phyloP scores from a whole-genome alignment of 345 rosid species.

The Rhodamnia rubescens region DNA sequence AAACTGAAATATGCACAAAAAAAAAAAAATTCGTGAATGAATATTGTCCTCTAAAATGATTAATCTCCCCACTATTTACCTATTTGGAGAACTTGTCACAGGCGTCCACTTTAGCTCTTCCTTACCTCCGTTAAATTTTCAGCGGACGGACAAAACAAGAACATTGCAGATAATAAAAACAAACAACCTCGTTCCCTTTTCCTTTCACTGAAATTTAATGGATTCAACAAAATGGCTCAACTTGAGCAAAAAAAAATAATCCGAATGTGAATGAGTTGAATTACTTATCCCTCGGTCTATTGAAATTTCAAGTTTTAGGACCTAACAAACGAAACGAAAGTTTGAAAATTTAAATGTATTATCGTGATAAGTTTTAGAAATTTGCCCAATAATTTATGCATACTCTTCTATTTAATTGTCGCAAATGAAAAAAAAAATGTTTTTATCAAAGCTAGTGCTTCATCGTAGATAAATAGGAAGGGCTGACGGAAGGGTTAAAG shows the following conservation, averaged over 20 bases:
- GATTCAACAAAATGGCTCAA: background rate
- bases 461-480: background rate
- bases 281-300: too few relatives aligned
- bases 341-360: background rate
- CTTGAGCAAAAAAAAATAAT: too few relatives aligned
- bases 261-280: too few relatives aligned
- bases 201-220: fast-evolving
- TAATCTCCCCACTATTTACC: background rate
- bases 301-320: background rate
- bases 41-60: background rate
- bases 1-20: background rate
- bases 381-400: fast-evolving
- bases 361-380: background rate
- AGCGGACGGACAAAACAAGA: background rate
- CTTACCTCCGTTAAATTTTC: background rate
- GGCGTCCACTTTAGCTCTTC: background rate
- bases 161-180: too few relatives aligned
- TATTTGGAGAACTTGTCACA: background rate
- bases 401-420: background rate
- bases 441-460: background rate
- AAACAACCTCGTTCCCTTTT: background rate
- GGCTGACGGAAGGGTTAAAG: background rate
- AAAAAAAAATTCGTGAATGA: background rate
- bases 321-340: fast-evolving
- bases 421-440: background rate